Evolutionary conservation across 129 eudicot genomes (phyloP), one percentile per base, ranked within the genome.

Genomic region (Escallonia herrerae): DNA sequence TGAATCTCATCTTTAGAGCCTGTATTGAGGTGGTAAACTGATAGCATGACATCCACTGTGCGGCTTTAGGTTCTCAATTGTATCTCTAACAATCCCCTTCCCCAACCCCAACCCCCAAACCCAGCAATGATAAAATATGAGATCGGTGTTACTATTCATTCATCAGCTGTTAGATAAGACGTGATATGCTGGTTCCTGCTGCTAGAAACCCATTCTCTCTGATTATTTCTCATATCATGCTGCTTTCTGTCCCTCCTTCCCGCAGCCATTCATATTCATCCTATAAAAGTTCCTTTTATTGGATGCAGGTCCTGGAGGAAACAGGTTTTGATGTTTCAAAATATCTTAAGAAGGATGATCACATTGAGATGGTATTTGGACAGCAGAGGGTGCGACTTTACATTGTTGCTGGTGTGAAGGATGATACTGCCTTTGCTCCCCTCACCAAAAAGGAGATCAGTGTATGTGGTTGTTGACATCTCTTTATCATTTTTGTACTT

Each of bases 401-500:
- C 78, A 88, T 93, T 56, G 84, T 93, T 80, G 81, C 96, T 57
- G 98, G 96, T 43, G 98, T 93, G 68, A 85, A 82, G 77, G 98
- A 93, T 46, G 91, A 85, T 74, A 88, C 98, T 14, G n/a, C 81
- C 8, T 93, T 93, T 78, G 98, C 96, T n/a, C 98, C 98, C 15
- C 96, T 74, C 13, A 93, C 98, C 68, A 93, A 93, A 69, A 93
- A 93, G 70, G 98, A 93, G 76, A 93, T 93, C 53, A 93, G 98
- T 81, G 98, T 93, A 93, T 63, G 96, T 74, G 54, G 62, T 67
- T 12, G 15, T 44, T 6, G 47, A 49, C 12, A 47, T n/a, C 15
- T 64, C 5, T 5, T 64, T 7, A 39, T 51, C 57, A 8, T 4
- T 71, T 39, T 13, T 48, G 41, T 12, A 40, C 10, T 3, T 69